phyloP scores from a whole-genome alignment of 192 early-diverging fungal species.

The Rhizoclosmatium sp. region DNA sequence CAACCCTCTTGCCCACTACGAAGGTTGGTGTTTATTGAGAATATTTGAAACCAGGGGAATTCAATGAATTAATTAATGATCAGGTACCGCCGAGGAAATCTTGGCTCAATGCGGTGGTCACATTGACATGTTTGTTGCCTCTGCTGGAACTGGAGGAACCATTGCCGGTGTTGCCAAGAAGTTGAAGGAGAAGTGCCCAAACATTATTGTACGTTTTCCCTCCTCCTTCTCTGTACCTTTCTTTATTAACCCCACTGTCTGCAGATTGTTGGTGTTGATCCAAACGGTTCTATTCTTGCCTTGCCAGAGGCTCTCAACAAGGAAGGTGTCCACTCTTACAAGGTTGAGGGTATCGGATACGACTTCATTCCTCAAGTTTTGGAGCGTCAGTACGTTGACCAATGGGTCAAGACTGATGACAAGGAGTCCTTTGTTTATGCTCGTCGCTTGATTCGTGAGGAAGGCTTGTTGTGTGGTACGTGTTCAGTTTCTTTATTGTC shows the following conservation, averaged over 20 bases:
- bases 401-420: conserved; percentile 97
- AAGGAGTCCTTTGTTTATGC: conserved; percentile 96
- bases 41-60: conserved; percentile 61
- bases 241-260: not conserved
- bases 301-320: conserved; percentile 83
- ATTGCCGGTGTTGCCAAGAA: conserved; percentile 93
- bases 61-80: not conserved
- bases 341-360: conserved; percentile 98
- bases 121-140: conserved; percentile 95
- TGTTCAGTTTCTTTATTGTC: not conserved
- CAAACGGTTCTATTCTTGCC: conserved; percentile 93
- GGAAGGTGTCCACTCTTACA: conserved; percentile 71
- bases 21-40: conserved; percentile 51
- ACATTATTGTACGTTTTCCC: conserved; percentile 64
- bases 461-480: conserved; percentile 90
- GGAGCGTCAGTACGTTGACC: conserved; percentile 83
- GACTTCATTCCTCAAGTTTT: conserved; percentile 97
- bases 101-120: conserved; percentile 79
- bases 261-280: conserved; percentile 93
- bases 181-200: conserved; percentile 93
- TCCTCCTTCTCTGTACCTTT: not conserved
- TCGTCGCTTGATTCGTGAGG: conserved; percentile 93
- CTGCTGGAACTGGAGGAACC: conserved; percentile 97
- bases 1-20: conserved; percentile 98
- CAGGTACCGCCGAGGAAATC: conserved; percentile 65